Percentiles rank a stretch among this genome's conserved stretches.
Evolutionary conservation across 148 eudicot species (phyloP).

Genomic region (Amaranthus cruentus): DNA sequence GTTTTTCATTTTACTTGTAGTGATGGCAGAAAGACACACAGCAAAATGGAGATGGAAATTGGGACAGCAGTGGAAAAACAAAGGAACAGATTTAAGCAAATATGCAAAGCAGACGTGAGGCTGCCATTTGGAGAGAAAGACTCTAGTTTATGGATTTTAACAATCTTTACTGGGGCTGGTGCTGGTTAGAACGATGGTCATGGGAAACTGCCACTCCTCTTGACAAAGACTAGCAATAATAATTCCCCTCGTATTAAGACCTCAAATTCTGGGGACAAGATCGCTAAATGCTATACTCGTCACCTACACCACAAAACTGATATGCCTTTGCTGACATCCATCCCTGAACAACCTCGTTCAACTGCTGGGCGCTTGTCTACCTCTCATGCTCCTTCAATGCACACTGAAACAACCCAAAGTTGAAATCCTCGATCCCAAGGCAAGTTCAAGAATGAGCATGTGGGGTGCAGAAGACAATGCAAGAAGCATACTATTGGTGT

Average conservation of each 20-base stretch:
- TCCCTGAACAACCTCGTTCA: slow-evolving; percentile 32
- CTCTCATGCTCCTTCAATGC: slow-evolving; percentile 36
- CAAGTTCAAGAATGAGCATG: slow-evolving; percentile 28
- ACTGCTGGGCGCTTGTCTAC: slow-evolving; percentile 34
- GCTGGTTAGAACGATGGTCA: slow-evolving; percentile 88
- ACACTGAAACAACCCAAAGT: slow-evolving; percentile 22
- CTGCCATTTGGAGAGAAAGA: slow-evolving; percentile 78
- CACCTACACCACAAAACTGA: slow-evolving; percentile 24
- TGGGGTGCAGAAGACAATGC: slow-evolving; percentile 50
- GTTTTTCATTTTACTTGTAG: not conserved
- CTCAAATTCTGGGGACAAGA: slow-evolving; percentile 15
- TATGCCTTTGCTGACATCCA: not conserved
- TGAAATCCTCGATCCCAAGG: slow-evolving; percentile 46
- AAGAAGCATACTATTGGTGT: slow-evolving; percentile 22
- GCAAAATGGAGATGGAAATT: slow-evolving; percentile 61
- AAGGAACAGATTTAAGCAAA: slow-evolving; percentile 84
- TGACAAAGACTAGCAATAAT: slow-evolving; percentile 39
- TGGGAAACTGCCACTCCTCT: slow-evolving; percentile 45
- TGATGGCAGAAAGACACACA: slow-evolving; percentile 5
- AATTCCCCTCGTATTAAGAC: slow-evolving; percentile 39
- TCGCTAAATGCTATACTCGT: slow-evolving; percentile 11
- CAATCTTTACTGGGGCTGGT: slow-evolving; percentile 89
- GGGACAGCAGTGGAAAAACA: slow-evolving; percentile 80
- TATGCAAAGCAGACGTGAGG: slow-evolving; percentile 73
- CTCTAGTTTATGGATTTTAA: slow-evolving; percentile 56